Conservation (phyloP, 2,329 filamentous ascomycete genomes). For the Aureobasidium lini region DNA sequence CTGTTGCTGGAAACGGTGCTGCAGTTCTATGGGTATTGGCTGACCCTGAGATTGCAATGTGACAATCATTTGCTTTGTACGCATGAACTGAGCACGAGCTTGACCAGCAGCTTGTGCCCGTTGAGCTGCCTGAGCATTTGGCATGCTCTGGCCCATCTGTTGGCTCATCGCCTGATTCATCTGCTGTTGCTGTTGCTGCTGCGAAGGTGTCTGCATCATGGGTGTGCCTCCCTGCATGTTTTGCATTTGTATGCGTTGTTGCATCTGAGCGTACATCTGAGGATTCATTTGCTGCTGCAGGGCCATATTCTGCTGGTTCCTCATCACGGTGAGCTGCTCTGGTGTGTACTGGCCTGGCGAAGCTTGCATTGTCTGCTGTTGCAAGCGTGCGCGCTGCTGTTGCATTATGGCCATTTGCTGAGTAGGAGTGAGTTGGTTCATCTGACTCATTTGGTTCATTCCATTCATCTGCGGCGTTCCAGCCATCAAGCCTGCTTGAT, state of each 20-base stretch:
- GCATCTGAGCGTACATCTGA: slow-evolving; percentile 19
- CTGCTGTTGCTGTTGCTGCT: slow-evolving; percentile 23
- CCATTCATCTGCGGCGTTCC: slow-evolving; percentile 19
- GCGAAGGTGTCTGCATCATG: slow-evolving; percentile 13
- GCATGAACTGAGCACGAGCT: slow-evolving; percentile 1
- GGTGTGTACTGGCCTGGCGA: slow-evolving; percentile 23
- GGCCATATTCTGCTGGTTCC: slow-evolving; percentile 22
- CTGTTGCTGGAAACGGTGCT: slow-evolving; percentile 23
- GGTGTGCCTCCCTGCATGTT: slow-evolving; percentile 14
- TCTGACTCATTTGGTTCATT: slow-evolving; percentile 13
- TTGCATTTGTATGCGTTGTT: slow-evolving; percentile 16
- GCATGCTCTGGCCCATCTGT: slow-evolving; percentile 17
- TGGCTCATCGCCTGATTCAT: slow-evolving; percentile 19
- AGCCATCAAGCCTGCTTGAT: slow-evolving; percentile 20
- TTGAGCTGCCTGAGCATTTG: neutral
- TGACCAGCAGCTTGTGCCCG: slow-evolving; percentile 4
- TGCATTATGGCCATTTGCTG: slow-evolving; percentile 21
- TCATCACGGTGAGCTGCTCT: slow-evolving; percentile 18
- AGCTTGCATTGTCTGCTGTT: slow-evolving; percentile 24
- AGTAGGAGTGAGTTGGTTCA: slow-evolving; percentile 17
- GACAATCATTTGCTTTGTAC: slow-evolving; percentile 7
- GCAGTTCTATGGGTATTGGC: slow-evolving; percentile 18
- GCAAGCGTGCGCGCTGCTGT: slow-evolving; percentile 24
- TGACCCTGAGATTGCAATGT: slow-evolving; percentile 16
- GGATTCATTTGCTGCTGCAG: slow-evolving; percentile 17